These are phyloP conservation scores for Pouteria glomerata DNA, from an alignment of 148 eudicot genomes.

Conservation along the genomic window DNA sequence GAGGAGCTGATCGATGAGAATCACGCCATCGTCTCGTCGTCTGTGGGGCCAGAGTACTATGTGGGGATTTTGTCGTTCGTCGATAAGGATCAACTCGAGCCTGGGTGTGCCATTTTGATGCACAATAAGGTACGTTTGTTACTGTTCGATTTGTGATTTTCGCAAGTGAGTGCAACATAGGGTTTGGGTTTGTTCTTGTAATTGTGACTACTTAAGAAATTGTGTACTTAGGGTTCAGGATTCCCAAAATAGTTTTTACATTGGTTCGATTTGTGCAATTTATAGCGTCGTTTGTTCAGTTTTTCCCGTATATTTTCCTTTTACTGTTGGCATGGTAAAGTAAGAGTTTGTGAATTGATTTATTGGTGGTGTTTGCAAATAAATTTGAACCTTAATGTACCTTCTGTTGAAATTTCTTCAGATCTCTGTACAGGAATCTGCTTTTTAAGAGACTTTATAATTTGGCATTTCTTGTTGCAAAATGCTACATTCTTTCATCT, in stretches of 20 bases:
- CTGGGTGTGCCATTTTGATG: slow-evolving; percentile 82
- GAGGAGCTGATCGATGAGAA: slow-evolving; percentile 92
- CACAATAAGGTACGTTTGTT: slow-evolving; percentile 61
- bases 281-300: no score
- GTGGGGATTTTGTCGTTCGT: slow-evolving; percentile 68
- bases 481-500: no score
- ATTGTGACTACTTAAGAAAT: neutral
- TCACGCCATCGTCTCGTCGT: slow-evolving; percentile 75
- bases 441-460: no score
- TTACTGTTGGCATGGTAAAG: no score
- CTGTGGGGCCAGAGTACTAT: slow-evolving; percentile 87
- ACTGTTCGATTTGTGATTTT: neutral
- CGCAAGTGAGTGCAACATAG: neutral
- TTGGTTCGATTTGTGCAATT: no score
- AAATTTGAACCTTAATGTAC: no score
- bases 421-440: no score
- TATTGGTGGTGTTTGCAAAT: no score
- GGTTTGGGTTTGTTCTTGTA: neutral
- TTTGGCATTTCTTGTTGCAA: no score
- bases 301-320: neutral
- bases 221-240: neutral
- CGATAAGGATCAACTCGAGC: slow-evolving; percentile 87
- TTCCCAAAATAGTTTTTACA: neutral
- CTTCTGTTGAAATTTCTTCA: no score
- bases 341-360: no score